phyloP scores from a whole-genome alignment of 345 rosid species.

The Raphanus sativus region DNA sequence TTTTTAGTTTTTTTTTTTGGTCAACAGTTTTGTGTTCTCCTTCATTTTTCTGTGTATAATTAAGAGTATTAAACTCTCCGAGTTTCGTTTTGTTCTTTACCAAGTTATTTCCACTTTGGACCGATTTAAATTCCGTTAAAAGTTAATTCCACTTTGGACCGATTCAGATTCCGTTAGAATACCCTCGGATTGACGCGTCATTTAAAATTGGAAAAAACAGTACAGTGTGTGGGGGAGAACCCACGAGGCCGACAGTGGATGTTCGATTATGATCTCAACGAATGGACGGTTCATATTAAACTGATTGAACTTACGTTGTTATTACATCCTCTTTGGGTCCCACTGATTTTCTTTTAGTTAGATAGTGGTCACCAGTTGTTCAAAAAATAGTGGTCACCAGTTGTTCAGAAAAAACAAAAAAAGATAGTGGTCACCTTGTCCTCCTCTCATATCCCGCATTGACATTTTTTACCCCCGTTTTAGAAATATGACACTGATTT shows the following conservation, averaged over 20 bases:
- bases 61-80: constrained; percentile 1
- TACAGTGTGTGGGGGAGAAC: constrained; percentile 14
- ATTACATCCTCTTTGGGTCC: constrained; percentile 3
- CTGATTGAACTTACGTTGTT: no score
- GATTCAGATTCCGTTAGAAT: no score
- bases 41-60: neutral
- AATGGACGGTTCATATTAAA: constrained; percentile 15
- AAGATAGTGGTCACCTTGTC: neutral
- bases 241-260: constrained; percentile 35
- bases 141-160: no score
- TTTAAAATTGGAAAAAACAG: neutral
- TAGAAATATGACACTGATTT: neutral
- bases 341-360: neutral
- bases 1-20: neutral
- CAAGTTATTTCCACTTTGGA: no score
- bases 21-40: neutral
- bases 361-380: constrained; percentile 5
- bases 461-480: neutral
- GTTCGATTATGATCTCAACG: neutral
- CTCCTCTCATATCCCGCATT: constrained; percentile 7
- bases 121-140: no score
- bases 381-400: constrained; percentile 6
- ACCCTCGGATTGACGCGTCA: neutral
- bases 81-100: constrained; percentile 31
- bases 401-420: no score